phyloP scores from a whole-genome alignment of 129 eudicot species.

The Gnaphalium uliginosum region DNA sequence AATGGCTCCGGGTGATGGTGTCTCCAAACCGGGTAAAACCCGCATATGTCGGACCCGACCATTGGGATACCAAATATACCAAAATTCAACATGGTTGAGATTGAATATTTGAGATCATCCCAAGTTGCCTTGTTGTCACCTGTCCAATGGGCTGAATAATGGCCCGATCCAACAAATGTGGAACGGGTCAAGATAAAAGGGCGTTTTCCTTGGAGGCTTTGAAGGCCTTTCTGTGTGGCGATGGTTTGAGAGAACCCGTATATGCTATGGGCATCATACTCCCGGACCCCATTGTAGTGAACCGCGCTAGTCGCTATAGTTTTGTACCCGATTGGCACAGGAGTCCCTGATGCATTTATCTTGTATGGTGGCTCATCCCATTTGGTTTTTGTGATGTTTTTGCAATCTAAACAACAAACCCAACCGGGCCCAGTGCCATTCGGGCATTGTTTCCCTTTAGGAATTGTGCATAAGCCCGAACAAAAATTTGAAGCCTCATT shows the following conservation, averaged over 20 bases:
- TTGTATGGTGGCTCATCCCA: constrained; percentile 99
- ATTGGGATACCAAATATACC: constrained; percentile 94
- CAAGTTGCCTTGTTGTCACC: constrained; percentile 95
- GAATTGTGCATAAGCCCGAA: constrained; percentile 75
- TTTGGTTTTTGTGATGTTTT: constrained; percentile 67
- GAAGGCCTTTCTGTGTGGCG: constrained; percentile 80
- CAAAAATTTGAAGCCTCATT: constrained; percentile 89
- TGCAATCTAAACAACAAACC: constrained; percentile 88
- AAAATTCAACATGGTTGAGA: constrained; percentile 88
- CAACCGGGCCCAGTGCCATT: constrained; percentile 90
- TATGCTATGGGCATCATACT: constrained; percentile 90
- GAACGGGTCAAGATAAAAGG: constrained; percentile 87
- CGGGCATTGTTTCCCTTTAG: constrained; percentile 76
- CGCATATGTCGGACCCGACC: constrained; percentile 98
- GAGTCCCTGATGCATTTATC: constrained; percentile 75
- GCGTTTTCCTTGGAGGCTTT: constrained; percentile 72
- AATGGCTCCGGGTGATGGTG: constrained; percentile 47
- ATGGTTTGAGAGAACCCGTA: constrained; percentile 79
- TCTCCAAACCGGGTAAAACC: constrained; percentile 52
- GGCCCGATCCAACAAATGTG: constrained; percentile 91
- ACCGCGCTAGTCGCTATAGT: constrained; percentile 92
- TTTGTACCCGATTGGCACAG: constrained; percentile 71
- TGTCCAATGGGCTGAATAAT: constrained; percentile 96
- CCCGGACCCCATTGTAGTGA: constrained; percentile 82
- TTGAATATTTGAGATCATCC: constrained; percentile 75